Evolutionary conservation across 805 yeast species (phyloP).

Genomic region (Naumovozyma baii): DNA sequence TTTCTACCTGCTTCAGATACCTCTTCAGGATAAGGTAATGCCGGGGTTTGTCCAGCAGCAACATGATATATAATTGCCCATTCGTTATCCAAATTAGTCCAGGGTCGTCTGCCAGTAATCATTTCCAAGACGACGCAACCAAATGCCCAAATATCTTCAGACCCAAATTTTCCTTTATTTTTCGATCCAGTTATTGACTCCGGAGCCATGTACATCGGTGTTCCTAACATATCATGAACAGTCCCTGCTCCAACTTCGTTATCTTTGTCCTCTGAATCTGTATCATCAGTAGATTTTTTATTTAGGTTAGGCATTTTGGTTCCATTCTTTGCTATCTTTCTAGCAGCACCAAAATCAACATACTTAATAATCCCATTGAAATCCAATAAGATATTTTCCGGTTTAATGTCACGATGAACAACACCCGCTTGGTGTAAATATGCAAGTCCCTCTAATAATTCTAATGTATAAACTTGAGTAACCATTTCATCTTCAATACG

Average conservation of each 20-base stretch:
- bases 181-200: conserved; percentile 81
- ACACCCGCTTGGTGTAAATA: conserved; percentile 90
- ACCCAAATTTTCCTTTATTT: conserved; percentile 31
- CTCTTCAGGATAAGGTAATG: conserved; percentile 70
- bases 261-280: not conserved
- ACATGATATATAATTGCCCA: conserved; percentile 98
- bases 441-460: conserved; percentile 90
- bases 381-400: conserved; percentile 84
- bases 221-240: conserved; percentile 51
- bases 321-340: conserved; percentile 58
- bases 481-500: conserved; percentile 92
- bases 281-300: not conserved
- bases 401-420: conserved; percentile 93
- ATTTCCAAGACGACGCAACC: conserved; percentile 95
- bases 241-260: conserved; percentile 1
- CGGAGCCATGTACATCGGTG: conserved; percentile 99
- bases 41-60: conserved; percentile 90
- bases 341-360: conserved; percentile 97
- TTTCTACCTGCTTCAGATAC: conserved; percentile 67
- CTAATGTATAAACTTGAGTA: conserved; percentile 79
- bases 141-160: conserved; percentile 84
- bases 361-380: conserved; percentile 89
- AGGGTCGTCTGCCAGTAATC: conserved; percentile 94
- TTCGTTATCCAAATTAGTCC: conserved; percentile 95
- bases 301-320: conserved; percentile 30